Conservation (phyloP, 2,329 filamentous ascomycete species). For the Cladophialophora carrionii region DNA sequence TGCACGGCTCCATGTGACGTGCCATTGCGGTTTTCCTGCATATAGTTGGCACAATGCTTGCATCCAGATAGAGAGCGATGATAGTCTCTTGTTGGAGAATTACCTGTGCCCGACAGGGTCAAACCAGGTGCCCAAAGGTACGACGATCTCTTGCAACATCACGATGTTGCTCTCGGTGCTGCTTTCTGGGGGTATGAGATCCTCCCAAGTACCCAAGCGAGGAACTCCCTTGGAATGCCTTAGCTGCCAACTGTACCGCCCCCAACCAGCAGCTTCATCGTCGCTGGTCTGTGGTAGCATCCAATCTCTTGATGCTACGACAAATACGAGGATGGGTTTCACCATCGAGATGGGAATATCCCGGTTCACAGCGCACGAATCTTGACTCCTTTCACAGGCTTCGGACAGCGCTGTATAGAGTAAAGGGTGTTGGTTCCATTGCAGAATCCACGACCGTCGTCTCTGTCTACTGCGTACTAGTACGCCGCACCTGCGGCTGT, state of each 20-base stretch:
- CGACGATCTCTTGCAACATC: neutral
- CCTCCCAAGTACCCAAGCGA: no score
- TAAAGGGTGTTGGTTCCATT: neutral
- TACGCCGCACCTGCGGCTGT: neutral
- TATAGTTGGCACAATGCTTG: neutral
- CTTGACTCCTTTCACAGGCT: neutral
- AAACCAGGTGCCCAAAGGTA: neutral
- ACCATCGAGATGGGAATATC: neutral
- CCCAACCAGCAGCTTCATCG: neutral
- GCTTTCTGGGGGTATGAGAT: neutral
- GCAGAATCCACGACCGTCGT: neutral
- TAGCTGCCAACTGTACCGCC: neutral
- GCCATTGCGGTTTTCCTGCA: neutral
- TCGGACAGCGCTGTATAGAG: neutral
- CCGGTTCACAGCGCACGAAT: neutral
- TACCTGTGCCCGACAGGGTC: neutral
- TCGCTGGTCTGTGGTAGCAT: neutral
- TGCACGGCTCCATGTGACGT: neutral
- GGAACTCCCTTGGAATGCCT: neutral
- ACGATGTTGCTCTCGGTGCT: neutral
- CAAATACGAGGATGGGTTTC: slow-evolving; percentile 3
- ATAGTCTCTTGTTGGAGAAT: neutral
- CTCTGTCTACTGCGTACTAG: neutral
- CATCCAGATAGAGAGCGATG: neutral
- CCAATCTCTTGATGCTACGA: neutral